These are phyloP conservation scores for Staphylotrichum tortipilum DNA, from an alignment of 495 filamentous ascomycete species.

Conservation along the genomic window DNA sequence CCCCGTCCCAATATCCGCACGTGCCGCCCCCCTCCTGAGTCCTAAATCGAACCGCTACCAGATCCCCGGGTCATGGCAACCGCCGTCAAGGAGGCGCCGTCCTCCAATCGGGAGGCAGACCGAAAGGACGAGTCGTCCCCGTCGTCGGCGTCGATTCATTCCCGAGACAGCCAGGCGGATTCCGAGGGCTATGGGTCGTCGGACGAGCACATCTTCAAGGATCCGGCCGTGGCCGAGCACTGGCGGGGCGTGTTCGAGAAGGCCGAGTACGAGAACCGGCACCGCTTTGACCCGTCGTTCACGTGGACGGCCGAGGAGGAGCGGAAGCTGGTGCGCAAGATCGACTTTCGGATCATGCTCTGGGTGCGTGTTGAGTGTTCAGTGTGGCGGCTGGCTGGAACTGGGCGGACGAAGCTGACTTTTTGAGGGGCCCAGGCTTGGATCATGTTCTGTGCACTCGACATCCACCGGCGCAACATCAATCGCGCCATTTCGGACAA, in stretches of 20 bases:
- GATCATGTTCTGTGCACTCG: slow-evolving; percentile 40
- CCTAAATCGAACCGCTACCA: too few relatives aligned
- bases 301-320: slow-evolving; percentile 43
- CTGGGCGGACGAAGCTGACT: neutral
- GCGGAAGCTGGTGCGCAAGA: slow-evolving; percentile 38
- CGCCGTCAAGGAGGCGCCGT: neutral
- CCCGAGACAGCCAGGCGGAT: slow-evolving; percentile 4
- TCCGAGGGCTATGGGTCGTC: slow-evolving; percentile 27
- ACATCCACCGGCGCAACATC: slow-evolving; percentile 38
- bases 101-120: neutral
- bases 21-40: too few relatives aligned
- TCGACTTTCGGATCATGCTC: slow-evolving; percentile 29
- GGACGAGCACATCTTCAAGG: slow-evolving; percentile 25
- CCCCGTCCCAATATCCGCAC: too few relatives aligned
- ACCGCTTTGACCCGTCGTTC: slow-evolving; percentile 46
- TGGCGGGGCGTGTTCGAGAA: slow-evolving; percentile 26
- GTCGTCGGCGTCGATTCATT: neutral
- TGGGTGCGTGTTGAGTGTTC: slow-evolving; percentile 6
- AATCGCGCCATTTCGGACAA: slow-evolving; percentile 23
- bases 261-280: slow-evolving; percentile 43
- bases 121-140: too few relatives aligned
- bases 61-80: neutral
- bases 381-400: neutral
- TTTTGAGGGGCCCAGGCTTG: slow-evolving; percentile 15
- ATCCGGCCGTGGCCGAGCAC: slow-evolving; percentile 20